Conservation (phyloP, 2,329 filamentous ascomycete genomes). For the Talaromyces sp. region DNA sequence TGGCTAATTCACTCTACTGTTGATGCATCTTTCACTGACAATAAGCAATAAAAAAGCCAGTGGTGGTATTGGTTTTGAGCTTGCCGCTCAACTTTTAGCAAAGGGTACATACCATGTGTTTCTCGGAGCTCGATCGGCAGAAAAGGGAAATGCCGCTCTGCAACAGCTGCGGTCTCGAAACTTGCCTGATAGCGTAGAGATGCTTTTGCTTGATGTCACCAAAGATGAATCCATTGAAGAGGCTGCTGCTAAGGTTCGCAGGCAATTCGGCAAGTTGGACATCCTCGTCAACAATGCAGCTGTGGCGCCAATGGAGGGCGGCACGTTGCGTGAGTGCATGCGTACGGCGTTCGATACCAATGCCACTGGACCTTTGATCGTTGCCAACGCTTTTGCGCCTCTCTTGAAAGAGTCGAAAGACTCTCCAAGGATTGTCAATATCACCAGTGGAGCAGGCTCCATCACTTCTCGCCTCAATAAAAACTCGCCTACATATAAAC, state of each 20-base stretch:
- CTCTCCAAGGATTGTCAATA: slow-evolving; percentile 29
- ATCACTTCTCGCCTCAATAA: slow-evolving; percentile 26
- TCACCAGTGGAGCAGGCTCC: slow-evolving; percentile 34
- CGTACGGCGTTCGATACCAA: slow-evolving; percentile 34
- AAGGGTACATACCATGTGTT: slow-evolving; percentile 35
- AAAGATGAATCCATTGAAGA: slow-evolving; percentile 30
- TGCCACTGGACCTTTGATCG: slow-evolving; percentile 33
- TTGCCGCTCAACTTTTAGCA: slow-evolving; percentile 28
- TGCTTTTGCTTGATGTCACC: slow-evolving; percentile 32
- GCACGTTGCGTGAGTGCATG: slow-evolving; percentile 14
- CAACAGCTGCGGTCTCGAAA: slow-evolving; percentile 29
- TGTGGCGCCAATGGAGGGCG: slow-evolving; percentile 13
- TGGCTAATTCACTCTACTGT: background rate
- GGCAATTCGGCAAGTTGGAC: slow-evolving; percentile 20
- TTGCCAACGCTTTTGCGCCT: slow-evolving; percentile 33
- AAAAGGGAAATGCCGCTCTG: slow-evolving; percentile 32
- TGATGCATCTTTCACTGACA: background rate
- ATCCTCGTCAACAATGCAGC: slow-evolving; percentile 32
- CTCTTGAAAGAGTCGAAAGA: slow-evolving; percentile 26
- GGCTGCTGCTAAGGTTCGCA: slow-evolving; percentile 19
- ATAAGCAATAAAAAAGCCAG: background rate
- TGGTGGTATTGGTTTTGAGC: slow-evolving; percentile 32
- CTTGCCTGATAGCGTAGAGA: slow-evolving; percentile 22
- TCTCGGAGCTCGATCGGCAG: slow-evolving; percentile 31
- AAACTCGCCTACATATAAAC: slow-evolving; percentile 26